These are phyloP conservation scores for Pochonia chlamydosporia DNA, from an alignment of 2,329 filamentous ascomycete genomes.

Conservation along the genomic window DNA sequence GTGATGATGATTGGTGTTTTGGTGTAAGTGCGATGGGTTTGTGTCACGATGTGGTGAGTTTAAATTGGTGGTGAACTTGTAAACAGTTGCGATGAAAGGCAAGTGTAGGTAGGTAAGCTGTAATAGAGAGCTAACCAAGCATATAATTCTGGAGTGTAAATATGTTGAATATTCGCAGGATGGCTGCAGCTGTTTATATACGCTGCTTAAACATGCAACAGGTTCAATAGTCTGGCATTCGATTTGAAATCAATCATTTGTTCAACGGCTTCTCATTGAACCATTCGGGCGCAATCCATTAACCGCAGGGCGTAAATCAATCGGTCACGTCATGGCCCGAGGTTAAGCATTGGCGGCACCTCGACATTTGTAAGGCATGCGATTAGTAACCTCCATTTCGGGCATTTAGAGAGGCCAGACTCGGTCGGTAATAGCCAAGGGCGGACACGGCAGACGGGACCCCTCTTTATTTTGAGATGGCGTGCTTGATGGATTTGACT, in stretches of 20 bases:
- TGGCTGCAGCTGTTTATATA: background rate
- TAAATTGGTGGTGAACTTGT: no score
- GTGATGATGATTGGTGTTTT: background rate
- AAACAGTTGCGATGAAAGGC: no score
- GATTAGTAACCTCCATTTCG: constrained; percentile 11
- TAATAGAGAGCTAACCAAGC: no score
- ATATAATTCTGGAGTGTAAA: no score
- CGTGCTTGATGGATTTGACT: no score
- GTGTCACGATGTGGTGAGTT: background rate
- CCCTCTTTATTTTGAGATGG: no score
- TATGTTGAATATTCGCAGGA: background rate
- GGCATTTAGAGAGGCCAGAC: no score
- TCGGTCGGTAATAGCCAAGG: no score
- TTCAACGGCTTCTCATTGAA: no score
- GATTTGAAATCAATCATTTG: constrained; percentile 28
- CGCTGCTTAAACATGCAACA: background rate
- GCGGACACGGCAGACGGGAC: no score
- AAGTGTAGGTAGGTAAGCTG: no score
- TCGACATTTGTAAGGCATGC: constrained; percentile 10
- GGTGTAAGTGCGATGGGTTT: background rate
- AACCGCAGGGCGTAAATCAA: background rate
- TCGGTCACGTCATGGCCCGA: constrained; percentile 3
- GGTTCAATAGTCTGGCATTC: background rate
- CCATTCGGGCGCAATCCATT: no score
- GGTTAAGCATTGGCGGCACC: constrained; percentile 14